Percentiles rank a stretch among this genome's conserved stretches.
These are phyloP conservation scores for Xylariaceae sp. DNA, from an alignment of 2,329 filamentous ascomycete species.

Conservation along the genomic window DNA sequence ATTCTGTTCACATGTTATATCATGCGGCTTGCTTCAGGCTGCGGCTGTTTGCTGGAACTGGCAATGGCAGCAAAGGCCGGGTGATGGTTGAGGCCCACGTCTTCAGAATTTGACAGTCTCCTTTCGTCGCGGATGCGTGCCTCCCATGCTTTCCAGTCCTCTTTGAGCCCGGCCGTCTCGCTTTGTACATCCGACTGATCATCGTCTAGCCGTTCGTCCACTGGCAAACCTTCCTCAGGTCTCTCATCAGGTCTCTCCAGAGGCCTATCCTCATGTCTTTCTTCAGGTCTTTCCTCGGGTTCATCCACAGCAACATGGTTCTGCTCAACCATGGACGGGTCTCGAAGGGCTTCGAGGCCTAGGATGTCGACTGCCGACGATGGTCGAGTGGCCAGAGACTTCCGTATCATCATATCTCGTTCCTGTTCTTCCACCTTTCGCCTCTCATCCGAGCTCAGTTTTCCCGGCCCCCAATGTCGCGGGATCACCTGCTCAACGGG, in stretches of 20 bases:
- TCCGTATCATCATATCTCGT: conserved; percentile 30
- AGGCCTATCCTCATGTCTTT: neutral
- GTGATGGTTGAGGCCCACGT: conserved; percentile 21
- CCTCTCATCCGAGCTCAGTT: conserved; percentile 20
- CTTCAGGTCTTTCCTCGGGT: neutral
- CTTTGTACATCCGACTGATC: conserved; percentile 12
- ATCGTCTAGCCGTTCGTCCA: neutral
- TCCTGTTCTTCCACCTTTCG: conserved; percentile 26
- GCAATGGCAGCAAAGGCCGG: conserved; percentile 26
- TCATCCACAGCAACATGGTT: conserved; percentile 14
- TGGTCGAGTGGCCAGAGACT: conserved; percentile 29
- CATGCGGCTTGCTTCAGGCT: conserved; percentile 12
- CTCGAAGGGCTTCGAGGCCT: conserved; percentile 3
- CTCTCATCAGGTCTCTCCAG: no score
- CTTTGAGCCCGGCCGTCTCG: conserved; percentile 27
- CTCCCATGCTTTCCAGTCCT: conserved; percentile 39
- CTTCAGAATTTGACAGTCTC: conserved; percentile 21
- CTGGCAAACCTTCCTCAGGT: conserved; percentile 6
- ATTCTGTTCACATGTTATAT: conserved; percentile 6
- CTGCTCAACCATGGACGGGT: conserved; percentile 11
- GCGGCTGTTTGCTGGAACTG: conserved; percentile 1
- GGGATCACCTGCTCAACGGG: conserved; percentile 3
- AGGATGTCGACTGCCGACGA: conserved; percentile 17
- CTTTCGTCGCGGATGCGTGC: conserved; percentile 32
- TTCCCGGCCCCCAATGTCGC: conserved; percentile 12